A percentile compares a stretch with the other conserved stretches of the same genome.
These are phyloP conservation scores for Aureobasidium uvarum DNA, from an alignment of 2,329 filamentous ascomycete species.

Conservation along the genomic window DNA sequence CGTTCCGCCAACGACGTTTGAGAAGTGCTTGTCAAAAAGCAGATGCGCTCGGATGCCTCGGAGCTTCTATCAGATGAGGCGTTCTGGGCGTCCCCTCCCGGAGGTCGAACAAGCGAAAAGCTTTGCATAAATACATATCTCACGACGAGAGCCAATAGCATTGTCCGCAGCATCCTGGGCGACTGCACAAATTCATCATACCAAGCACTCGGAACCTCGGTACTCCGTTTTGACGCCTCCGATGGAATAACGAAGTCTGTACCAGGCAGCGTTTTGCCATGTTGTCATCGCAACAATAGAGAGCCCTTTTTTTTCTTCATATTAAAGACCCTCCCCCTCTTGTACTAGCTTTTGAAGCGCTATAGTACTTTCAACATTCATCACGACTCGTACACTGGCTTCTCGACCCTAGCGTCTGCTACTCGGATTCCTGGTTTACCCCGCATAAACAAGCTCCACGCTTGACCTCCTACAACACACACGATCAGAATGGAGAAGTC, in stretches of 20 bases:
- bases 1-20: constrained; percentile 15
- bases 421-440: neutral
- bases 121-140: neutral
- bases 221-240: constrained; percentile 9
- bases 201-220: constrained; percentile 4
- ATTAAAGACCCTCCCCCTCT: neutral
- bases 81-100: constrained; percentile 8
- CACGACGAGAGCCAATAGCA: neutral
- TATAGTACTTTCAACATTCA: neutral
- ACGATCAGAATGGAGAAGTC: constrained; percentile 18
- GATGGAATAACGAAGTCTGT: constrained; percentile 9
- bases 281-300: constrained; percentile 25
- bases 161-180: fast-evolving
- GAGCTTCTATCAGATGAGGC: constrained; percentile 15
- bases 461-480: neutral
- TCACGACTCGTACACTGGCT: neutral
- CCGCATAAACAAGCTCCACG: neutral
- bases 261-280: constrained; percentile 14
- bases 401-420: neutral
- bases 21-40: constrained; percentile 12
- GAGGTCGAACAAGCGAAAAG: constrained; percentile 4
- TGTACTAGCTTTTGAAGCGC: neutral
- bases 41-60: constrained; percentile 10
- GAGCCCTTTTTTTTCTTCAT: neutral
- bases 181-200: neutral